A percentile compares a stretch with the other conserved stretches of the same genome.
Conservation (phyloP, 169 alveolate genomes). For the Perkinsus marinus region DNA sequence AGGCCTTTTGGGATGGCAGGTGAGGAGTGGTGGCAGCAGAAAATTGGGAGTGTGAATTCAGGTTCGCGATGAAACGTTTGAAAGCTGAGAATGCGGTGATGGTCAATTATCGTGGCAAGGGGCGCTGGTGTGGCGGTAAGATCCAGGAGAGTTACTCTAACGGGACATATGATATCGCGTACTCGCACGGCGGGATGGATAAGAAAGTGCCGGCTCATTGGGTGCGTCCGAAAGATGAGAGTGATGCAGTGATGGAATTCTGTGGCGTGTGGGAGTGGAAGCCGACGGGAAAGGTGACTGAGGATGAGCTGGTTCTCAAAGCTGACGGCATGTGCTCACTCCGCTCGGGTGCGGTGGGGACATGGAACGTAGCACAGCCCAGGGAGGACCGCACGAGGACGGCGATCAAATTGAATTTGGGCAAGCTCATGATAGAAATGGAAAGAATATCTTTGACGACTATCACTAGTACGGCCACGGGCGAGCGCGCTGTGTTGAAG, state of each 20-base stretch:
- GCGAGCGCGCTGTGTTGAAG: conserved; percentile 6
- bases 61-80: conserved; percentile 21
- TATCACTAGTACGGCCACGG: conserved; percentile 11
- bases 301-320: conserved; percentile 16
- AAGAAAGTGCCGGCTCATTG: conserved; percentile 19
- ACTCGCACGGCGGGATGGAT: conserved; percentile 25
- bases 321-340: conserved; percentile 19
- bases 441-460: conserved; percentile 30
- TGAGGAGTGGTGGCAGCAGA: background rate
- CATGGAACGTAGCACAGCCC: conserved; percentile 22
- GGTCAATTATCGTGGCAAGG: conserved; percentile 12
- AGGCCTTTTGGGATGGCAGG: conserved; percentile 22
- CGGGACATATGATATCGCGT: conserved; percentile 22
- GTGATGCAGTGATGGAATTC: conserved; percentile 22
- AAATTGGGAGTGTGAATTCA: background rate
- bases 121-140: conserved; percentile 15
- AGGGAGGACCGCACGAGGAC: conserved; percentile 7
- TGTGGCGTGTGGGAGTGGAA: conserved; percentile 29
- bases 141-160: conserved; percentile 16
- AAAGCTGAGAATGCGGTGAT: conserved; percentile 13
- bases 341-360: conserved; percentile 21
- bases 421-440: conserved; percentile 15
- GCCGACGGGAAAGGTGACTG: conserved; percentile 25
- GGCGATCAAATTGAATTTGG: background rate
- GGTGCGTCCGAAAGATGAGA: conserved; percentile 25